Evolutionary conservation across 257 asterid species (phyloP), one percentile per base, ranked within the genome.

Genomic region (Agastache rugosa): DNA sequence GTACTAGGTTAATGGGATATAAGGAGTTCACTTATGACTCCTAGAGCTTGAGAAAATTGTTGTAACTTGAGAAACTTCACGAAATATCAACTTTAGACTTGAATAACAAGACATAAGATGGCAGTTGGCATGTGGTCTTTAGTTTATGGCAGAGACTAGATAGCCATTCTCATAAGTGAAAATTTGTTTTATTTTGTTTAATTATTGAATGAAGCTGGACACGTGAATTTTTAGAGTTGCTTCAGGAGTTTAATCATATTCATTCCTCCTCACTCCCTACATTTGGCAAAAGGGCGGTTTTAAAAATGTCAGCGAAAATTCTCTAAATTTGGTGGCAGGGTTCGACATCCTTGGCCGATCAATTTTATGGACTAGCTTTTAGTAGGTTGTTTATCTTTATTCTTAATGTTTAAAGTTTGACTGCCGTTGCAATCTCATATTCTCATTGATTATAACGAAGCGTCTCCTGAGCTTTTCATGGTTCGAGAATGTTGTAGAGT

Each of bases 401-500:
- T 34, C 19, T 15, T 16, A 1, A 51, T 35, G 35, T 34, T 31
- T 63, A 9, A 31, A 41, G 41, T 34, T 45, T 19, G 61, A 25
- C 47, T 12, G 11, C 11, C 25, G 51, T 31, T 37, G 73, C 64
- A 20, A 23, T 61, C 39, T 66, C 61, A 37, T 37, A 20, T 17
- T 61, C 39, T 66, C 61, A 37, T 37, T 50, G 27, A 23, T 67
- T 61, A 31, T 3, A 50, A 11, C 65, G 71, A 20, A 48, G 35
- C 66, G 44, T 64, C 8, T 53, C 37, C 9, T 63, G 42, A 34
- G 27, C 45, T 19, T 53, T 65, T 50, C 56, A 19, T 27, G 31
- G 63, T 41, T 65, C 58, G 8, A 75, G 67, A 71, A 64, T 31
- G 47, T 51, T 69, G 75, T 70, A 20, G 47, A 45, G 31, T 35